Evolutionary conservation across 805 yeast genomes (phyloP), one percentile per base, ranked within the genome.

Genomic region (Metschnikowia chrysomelidarum): DNA sequence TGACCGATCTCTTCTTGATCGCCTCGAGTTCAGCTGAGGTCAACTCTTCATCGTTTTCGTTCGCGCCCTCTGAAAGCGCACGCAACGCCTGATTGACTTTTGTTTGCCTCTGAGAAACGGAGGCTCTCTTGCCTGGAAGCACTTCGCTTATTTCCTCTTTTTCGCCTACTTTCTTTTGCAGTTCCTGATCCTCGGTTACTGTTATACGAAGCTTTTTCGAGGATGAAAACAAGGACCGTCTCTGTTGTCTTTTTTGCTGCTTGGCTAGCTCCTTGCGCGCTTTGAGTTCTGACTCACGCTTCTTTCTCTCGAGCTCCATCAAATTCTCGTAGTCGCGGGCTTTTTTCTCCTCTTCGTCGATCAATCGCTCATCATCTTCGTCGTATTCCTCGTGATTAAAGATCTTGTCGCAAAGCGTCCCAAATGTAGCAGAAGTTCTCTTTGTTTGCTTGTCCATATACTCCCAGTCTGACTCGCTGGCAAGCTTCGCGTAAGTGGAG

Each of bases 341-440:
- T 38, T 56, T 56, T 42, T 50, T 62, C 42, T 67, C 73, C 43
- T 67, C 73, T 30, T 58, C 66, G 42, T 66, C 73, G 9, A 63
- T 56, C 42, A 67, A 59, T 28, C 51, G 56, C 40, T 62, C 71
- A 41, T 78, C 84, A 34, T 71, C 76, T 46, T 71, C 73, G 32
- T 62, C 59, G 43, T 67, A 66, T 3, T 56, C 61, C 51, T 81
- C 88, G 56, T 81, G 83, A 49, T 76, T 82, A 66, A 83, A 83
- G 39, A 83, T 76, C 57, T 76, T 79, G 60, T 83, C 91, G 65
- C 87, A 81, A 27, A 83, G 64, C 2, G 83, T 74, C 9, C 88
- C 93, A 65, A 83, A 83, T 43, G 83, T 84, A 11, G 86, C 79
- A 23, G 86, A 78, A 2, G 89, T 81, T 58, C 93, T 71, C 59